Percentiles rank a stretch among this genome's conserved stretches.
Evolutionary conservation across 2,329 filamentous ascomycete species (phyloP).

Genomic region (Epichloe aotearoae): DNA sequence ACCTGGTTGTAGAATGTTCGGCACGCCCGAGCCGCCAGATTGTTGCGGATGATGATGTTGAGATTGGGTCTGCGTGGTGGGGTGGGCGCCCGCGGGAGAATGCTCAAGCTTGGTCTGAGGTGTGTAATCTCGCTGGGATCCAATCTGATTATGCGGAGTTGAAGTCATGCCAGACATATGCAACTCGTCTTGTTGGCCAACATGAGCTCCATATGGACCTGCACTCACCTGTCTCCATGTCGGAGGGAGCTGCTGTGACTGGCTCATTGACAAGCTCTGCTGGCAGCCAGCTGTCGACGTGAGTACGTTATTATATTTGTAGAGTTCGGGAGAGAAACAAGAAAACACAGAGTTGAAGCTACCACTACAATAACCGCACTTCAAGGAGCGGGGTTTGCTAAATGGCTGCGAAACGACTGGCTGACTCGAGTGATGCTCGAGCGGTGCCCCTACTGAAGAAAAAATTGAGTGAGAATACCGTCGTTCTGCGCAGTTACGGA

Average conservation of each 20-base stretch:
- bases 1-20: conserved; percentile 46
- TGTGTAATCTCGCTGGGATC: conserved; percentile 36
- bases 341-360: neutral
- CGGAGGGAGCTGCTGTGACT: conserved; percentile 26
- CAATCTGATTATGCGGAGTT: conserved; percentile 21
- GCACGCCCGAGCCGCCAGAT: conserved; percentile 31
- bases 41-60: conserved; percentile 19
- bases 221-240: conserved; percentile 14
- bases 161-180: conserved; percentile 34
- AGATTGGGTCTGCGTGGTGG: conserved; percentile 18
- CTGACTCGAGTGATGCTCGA: too few relatives aligned
- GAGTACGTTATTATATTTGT: neutral
- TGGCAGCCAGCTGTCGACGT: neutral
- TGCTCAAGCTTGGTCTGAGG: conserved; percentile 41
- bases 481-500: neutral
- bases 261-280: conserved; percentile 19
- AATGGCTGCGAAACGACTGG: neutral
- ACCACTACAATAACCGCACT: too few relatives aligned
- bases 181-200: conserved; percentile 35
- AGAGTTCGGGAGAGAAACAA: neutral
- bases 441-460: too few relatives aligned
- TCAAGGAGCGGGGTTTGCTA: neutral
- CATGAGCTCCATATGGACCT: conserved; percentile 12
- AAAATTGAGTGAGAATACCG: neutral
- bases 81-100: conserved; percentile 20